phyloP scores from a whole-genome alignment of 306 rosid genomes.

The Trifolium pratense region DNA sequence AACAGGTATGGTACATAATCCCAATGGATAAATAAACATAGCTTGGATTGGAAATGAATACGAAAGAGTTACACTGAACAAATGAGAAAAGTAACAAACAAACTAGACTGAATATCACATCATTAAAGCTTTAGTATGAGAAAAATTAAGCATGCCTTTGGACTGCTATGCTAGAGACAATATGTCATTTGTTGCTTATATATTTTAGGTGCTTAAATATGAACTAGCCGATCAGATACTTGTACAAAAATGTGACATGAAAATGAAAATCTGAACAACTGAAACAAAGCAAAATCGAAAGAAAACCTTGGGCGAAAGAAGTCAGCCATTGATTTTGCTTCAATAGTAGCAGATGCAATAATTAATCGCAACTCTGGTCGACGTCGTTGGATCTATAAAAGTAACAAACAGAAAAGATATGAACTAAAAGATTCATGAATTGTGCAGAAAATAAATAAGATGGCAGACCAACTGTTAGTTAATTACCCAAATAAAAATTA shows the following conservation, averaged over 20 bases:
- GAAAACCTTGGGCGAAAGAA: conserved; percentile 76
- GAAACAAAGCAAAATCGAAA: conserved; percentile 30
- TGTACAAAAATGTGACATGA: no score
- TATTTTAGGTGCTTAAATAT: conserved; percentile 7
- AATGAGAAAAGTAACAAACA: conserved; percentile 16
- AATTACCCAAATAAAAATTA: not conserved
- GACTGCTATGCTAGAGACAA: not conserved
- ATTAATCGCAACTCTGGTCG: conserved; percentile 85
- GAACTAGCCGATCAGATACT: conserved; percentile 12
- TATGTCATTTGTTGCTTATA: not conserved
- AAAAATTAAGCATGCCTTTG: conserved; percentile 18
- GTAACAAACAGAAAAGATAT: conserved; percentile 35
- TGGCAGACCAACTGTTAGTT: not conserved
- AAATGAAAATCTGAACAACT: conserved; percentile 31
- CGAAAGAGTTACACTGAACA: conserved; percentile 17
- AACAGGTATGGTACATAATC: conserved; percentile 1
- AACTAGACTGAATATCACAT: not conserved
- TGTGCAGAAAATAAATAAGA: not conserved
- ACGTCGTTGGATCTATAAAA: conserved; percentile 76
- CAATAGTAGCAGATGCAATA: conserved; percentile 94
- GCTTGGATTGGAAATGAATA: conserved; percentile 25
- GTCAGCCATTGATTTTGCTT: conserved; percentile 84
- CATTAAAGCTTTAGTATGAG: not conserved
- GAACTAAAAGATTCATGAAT: not conserved
- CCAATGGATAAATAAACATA: not conserved